Conservation (phyloP, 2,329 filamentous ascomycete species). For the Cephalotrichum gorgonifer region DNA sequence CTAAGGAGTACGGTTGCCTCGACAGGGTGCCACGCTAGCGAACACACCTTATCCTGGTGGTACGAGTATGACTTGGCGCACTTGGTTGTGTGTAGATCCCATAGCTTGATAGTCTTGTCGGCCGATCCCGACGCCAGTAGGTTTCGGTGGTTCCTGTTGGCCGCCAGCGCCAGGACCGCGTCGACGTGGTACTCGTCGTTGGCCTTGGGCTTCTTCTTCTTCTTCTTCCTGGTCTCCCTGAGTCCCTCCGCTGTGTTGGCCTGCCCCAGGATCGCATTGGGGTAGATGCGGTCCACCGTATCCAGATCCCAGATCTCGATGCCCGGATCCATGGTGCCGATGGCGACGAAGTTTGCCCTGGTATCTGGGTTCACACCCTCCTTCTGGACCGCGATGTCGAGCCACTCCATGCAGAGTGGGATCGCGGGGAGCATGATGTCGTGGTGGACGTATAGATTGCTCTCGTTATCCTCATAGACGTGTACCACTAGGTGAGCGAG, state of each 20-base stretch:
- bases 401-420: slow-evolving; percentile 89
- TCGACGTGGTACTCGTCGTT: slow-evolving; percentile 94
- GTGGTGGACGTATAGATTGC: slow-evolving; percentile 98
- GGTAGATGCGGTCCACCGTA: slow-evolving; percentile 94
- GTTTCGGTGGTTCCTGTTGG: slow-evolving; percentile 89
- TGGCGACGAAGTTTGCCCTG: slow-evolving; percentile 81
- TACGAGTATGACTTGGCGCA: slow-evolving; percentile 93
- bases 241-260: slow-evolving; percentile 42
- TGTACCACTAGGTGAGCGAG: slow-evolving; percentile 94
- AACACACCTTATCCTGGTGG: slow-evolving; percentile 97
- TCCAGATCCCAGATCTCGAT: slow-evolving; percentile 99
- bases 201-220: slow-evolving; percentile 78
- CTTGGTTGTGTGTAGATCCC: slow-evolving; percentile 86
- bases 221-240: slow-evolving; percentile 74
- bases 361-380: slow-evolving; percentile 48
- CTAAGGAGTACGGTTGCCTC: slow-evolving; percentile 84
- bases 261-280: slow-evolving; percentile 87
- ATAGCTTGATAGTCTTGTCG: slow-evolving; percentile 94
- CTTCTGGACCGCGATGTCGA: slow-evolving; percentile 82
- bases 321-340: slow-evolving; percentile 95
- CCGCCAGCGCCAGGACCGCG: slow-evolving; percentile 79
- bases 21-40: slow-evolving; percentile 81
- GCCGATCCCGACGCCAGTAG: slow-evolving; percentile 90
- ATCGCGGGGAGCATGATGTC: slow-evolving; percentile 98
- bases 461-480: slow-evolving; percentile 88